Percentiles rank a stretch among this genome's conserved stretches.
Conservation (phyloP, 2,329 filamentous ascomycete species). For the Tolypocladium tropicale region DNA sequence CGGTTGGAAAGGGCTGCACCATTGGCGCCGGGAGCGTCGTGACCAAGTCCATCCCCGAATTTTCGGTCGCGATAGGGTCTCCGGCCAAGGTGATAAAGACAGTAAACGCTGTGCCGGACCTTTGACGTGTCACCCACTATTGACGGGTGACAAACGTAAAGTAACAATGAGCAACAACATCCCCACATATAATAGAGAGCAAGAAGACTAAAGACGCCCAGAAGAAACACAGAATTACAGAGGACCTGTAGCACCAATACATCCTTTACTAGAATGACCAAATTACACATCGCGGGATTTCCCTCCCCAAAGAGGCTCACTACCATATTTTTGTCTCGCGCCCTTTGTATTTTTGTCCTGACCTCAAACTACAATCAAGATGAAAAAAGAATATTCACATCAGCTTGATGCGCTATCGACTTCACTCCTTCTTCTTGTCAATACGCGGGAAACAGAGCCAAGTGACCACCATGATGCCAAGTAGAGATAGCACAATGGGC, state of each 20-base stretch:
- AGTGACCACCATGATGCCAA: slow-evolving; percentile 30
- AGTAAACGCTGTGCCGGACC: slow-evolving; percentile 25
- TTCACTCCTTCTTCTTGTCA: slow-evolving; percentile 27
- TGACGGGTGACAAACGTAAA: accelerated
- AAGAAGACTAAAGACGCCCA: too few relatives aligned
- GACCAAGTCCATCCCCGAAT: slow-evolving; percentile 37
- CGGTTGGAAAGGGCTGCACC: slow-evolving; percentile 40
- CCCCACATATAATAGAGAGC: too few relatives aligned
- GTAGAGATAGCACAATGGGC: slow-evolving; percentile 42
- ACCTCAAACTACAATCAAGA: too few relatives aligned
- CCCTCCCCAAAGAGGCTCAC: background rate
- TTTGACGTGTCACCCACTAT: slow-evolving; percentile 2
- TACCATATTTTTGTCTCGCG: background rate
- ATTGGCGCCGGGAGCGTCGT: slow-evolving; percentile 40
- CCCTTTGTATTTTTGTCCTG: background rate
- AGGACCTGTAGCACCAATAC: background rate
- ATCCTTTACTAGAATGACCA: background rate
- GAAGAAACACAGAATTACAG: too few relatives aligned
- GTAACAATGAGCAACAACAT: too few relatives aligned
- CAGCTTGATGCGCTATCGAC: too few relatives aligned
- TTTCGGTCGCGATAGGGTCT: slow-evolving; percentile 35
- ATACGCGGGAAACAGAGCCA: slow-evolving; percentile 37
- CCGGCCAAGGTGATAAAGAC: slow-evolving; percentile 39
- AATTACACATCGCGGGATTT: background rate
- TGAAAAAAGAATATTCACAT: too few relatives aligned